Evolutionary conservation across 345 rosid genomes (phyloP).

Genomic region (Microcos paniculata): DNA sequence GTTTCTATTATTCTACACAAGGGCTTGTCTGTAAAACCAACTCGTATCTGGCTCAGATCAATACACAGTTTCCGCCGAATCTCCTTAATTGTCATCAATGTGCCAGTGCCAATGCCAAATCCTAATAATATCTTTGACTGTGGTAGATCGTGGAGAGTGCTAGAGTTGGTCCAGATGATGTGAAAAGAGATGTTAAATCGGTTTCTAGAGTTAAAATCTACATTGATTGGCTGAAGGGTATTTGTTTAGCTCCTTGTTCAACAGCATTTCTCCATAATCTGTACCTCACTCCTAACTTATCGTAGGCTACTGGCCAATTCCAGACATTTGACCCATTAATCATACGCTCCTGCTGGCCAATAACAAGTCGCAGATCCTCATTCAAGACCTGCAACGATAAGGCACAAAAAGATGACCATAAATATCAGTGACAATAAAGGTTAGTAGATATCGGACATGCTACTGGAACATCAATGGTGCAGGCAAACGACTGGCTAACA

Average conservation of each 20-base stretch:
- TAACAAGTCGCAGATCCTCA: conserved; percentile 81
- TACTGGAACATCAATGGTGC: neutral
- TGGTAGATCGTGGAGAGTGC: neutral
- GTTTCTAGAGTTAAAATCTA: conserved; percentile 3
- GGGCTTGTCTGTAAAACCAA: conserved; percentile 10
- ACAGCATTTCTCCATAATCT: conserved; percentile 83
- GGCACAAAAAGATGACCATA: neutral
- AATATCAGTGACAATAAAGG: neutral
- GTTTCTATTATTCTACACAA: conserved; percentile 34
- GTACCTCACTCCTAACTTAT: conserved; percentile 93
- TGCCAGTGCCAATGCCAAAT: conserved; percentile 1
- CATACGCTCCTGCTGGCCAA: conserved; percentile 98
- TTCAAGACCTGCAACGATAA: conserved; percentile 67
- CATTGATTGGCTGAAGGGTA: conserved; percentile 55
- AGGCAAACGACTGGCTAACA: neutral
- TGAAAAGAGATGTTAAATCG: conserved; percentile 18
- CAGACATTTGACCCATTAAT: conserved; percentile 80
- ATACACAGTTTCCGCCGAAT: conserved; percentile 22
- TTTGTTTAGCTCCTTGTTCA: conserved; percentile 60
- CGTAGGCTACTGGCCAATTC: conserved; percentile 90
- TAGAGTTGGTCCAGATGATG: conserved; percentile 3
- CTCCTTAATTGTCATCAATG: neutral
- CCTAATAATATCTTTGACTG: neutral
- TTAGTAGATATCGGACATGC: neutral
- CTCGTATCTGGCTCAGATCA: conserved; percentile 19